A percentile compares a stretch with the other conserved stretches of the same genome.
Evolutionary conservation across 2,329 filamentous ascomycete genomes (phyloP).

Genomic region (Apiospora rasikravindrae): DNA sequence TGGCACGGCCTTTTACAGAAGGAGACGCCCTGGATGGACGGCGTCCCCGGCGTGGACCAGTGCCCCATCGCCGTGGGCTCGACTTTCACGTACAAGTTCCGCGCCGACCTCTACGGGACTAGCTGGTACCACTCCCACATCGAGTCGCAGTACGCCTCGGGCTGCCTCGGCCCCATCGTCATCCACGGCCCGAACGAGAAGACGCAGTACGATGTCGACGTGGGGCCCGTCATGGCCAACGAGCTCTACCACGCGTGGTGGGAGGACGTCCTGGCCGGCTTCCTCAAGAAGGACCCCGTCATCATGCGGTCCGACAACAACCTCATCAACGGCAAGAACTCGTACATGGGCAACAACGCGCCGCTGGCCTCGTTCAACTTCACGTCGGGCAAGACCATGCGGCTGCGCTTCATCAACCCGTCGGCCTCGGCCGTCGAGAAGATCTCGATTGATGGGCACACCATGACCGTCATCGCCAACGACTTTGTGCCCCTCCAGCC

Average conservation of each 20-base stretch:
- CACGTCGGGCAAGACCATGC: conserved; percentile 45
- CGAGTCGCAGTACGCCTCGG: conserved; percentile 47
- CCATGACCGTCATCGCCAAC: conserved; percentile 51
- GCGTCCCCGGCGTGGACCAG: conserved; percentile 30
- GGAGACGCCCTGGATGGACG: conserved; percentile 30
- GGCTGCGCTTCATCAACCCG: conserved; percentile 47
- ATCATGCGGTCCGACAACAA: conserved; percentile 37
- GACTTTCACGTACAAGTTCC: conserved; percentile 28
- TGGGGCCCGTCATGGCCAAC: conserved; percentile 26
- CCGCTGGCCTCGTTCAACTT: conserved; percentile 34
- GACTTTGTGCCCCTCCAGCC: conserved; percentile 55
- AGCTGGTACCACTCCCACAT: conserved; percentile 43
- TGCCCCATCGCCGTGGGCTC: conserved; percentile 29
- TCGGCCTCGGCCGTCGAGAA: conserved; percentile 41
- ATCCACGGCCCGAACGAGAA: conserved; percentile 28
- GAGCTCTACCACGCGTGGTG: conserved; percentile 23
- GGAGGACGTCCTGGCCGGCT: conserved; percentile 34
- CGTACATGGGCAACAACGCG: conserved; percentile 40
- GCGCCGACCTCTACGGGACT: conserved; percentile 32
- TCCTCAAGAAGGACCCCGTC: conserved; percentile 26
- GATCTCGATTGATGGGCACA: conserved; percentile 51
- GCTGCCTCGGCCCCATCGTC: conserved; percentile 49
- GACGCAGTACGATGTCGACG: conserved; percentile 28
- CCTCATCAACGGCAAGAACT: conserved; percentile 40
- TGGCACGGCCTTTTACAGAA: conserved; percentile 30